Percentiles rank a stretch among this genome's conserved stretches.
phyloP scores from a whole-genome alignment of 495 filamentous ascomycete species.

The Aspergillus wentii region DNA sequence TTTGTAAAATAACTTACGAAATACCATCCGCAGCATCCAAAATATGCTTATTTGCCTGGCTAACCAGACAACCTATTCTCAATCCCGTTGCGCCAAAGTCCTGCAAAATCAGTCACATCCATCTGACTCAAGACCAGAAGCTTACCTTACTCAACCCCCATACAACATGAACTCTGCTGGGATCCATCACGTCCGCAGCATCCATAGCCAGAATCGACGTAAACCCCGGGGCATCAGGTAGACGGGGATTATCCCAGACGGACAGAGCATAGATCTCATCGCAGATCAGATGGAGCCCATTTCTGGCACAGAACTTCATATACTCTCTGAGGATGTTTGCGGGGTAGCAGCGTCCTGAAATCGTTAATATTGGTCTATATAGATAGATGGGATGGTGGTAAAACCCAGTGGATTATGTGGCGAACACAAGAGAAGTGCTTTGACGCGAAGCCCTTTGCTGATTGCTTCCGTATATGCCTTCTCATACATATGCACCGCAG shows the following conservation, averaged over 20 bases:
- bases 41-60: constrained; percentile 6
- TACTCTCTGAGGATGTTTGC: constrained; percentile 21
- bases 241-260: constrained; percentile 24
- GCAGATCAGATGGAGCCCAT: constrained; percentile 42
- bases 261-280: constrained; percentile 51
- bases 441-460: constrained; percentile 22
- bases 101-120: constrained; percentile 10
- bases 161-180: constrained; percentile 30
- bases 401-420: constrained; percentile 46
- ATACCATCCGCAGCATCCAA: constrained; percentile 10
- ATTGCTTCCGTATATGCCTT: constrained; percentile 12
- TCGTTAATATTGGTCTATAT: background rate
- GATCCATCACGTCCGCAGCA: constrained; percentile 28
- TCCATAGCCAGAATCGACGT: constrained; percentile 34
- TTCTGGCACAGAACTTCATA: constrained; percentile 29
- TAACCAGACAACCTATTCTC: constrained; percentile 11
- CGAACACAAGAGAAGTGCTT: constrained; percentile 44
- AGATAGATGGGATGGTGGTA: background rate
- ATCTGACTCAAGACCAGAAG: background rate
- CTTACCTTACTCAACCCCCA: constrained; percentile 33
- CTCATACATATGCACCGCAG: constrained; percentile 24
- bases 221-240: constrained; percentile 23
- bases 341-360: constrained; percentile 33
- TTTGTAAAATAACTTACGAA: constrained; percentile 12
- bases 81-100: constrained; percentile 13